Base-by-base conservation (phyloP, 2,329 filamentous ascomycete species). In the Aspergillus chevalieri region DNA sequence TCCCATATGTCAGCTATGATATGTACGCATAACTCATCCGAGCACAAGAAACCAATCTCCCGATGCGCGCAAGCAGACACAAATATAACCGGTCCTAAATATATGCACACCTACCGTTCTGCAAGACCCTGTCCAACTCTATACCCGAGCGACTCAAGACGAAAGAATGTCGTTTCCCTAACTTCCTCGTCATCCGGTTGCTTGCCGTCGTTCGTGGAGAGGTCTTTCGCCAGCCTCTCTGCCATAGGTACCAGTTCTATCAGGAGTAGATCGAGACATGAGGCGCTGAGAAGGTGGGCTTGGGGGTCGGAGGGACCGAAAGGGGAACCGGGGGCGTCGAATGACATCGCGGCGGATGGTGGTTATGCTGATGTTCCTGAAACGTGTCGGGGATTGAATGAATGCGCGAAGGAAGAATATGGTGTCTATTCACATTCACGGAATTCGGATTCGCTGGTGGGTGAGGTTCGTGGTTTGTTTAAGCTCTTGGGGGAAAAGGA, bases 201-300 rank as follows among this genome's bases (percentile, higher is more conserved):
- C 21, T 58, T 61, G 4, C 65, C 65, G 3, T 62, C 53, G 3
- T 15, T 41, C 3, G 53, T 51, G 5, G 60, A 57, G 6, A 89
- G 77, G 63, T 93, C 85, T 63, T 84, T 81, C 19, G 89, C 85
- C 54, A 97, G 79, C 57, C 93, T 84, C 70, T 94, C 89, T 4
- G 92, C 88, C 77, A 97, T 86, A 36, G 93, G 93, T 14, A 98
- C 93, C 48, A 98, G 82, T 75, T 98, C 93, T 66, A 97, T 97
- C 60, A 98, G 82, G 49, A 98, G 82, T 60, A 98, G 86, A 71
- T 98, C 93, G 62, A 98, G 83, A 67, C 87, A 90, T 44, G 92
- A 93, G 50, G 86, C 83, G 73, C 82, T 86, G 61, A 96, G 78
- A 73, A 91, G 87, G 52, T 83, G 82, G 51, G 87, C 86, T 52